Base-by-base conservation (phyloP, 129 eudicot species). In the Lactuca sativa region DNA sequence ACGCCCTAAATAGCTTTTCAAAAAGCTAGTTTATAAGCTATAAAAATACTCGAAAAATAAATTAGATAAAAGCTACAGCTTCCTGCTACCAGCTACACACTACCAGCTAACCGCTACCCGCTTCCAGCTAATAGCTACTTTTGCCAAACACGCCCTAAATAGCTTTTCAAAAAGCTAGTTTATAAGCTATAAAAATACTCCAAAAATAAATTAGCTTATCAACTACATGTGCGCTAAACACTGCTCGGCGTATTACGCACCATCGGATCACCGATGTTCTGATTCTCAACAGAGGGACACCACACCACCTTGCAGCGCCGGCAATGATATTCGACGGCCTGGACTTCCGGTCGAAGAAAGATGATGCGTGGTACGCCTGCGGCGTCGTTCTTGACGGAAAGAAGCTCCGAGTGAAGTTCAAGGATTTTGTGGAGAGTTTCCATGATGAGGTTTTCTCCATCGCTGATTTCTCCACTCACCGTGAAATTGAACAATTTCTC, bases 301-400 rank as follows among this genome's bases (percentile, higher is more conserved):
- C 25, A 1, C 34, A 21, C 59, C 73, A 54, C 73, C 62, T 64
- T 64, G 18, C 57, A 31, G 1, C 58, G 33, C 33, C 55, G 10
- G 12, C 52, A 4, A 21, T 75, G 71, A 47, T 52, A 0, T 6
- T 41, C 67, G 77, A 57, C 75, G 72, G 30, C 43, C 49, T 85
- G 9, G 97, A 90, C 43, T 90, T 52, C 80, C 77, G 78, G 18
- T 70, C 82, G 41, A 25, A 8, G 14, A 78, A 61, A 1, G 97
- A 90, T 31, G 87, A 85, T 31, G 89, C 97, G 0, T 90, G 95
- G 95, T 86, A 90, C 85, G 74, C 53, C 32, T 78, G 69, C 40
- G 68, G 67, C 37, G 59, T 81, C 51, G 51, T 76, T 4, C 66
- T 82, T 15, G 70, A 64, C 59, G 63, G 59, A 18, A 74, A 75